Evolutionary conservation across 768 basidiomycete species (phyloP).

Genomic region (Lyophyllum atratum): DNA sequence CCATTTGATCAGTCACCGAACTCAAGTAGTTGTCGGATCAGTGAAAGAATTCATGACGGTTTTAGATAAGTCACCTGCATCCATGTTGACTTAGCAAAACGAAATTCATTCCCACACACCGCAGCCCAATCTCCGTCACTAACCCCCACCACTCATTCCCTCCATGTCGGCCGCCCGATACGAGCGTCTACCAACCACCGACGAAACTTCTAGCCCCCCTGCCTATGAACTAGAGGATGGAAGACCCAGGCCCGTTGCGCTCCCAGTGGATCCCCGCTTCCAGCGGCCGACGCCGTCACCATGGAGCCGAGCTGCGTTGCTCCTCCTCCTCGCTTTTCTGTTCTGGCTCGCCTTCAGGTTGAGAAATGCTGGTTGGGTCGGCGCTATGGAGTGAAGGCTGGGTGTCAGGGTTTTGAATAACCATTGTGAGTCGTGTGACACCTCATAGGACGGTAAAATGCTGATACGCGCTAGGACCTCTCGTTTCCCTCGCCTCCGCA

Average conservation of each 20-base stretch:
- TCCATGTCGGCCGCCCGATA: slow-evolving; percentile 12
- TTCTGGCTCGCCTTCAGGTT: slow-evolving; percentile 16
- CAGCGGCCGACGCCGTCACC: slow-evolving; percentile 16
- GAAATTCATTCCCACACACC: neutral
- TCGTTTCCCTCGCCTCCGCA: no score
- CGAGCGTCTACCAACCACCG: slow-evolving; percentile 12
- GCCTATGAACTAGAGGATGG: slow-evolving; percentile 16
- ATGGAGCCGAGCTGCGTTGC: slow-evolving; percentile 14
- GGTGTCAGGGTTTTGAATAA: neutral
- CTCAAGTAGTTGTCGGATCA: no score
- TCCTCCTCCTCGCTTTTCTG: slow-evolving; percentile 11
- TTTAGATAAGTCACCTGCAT: neutral
- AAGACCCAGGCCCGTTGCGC: slow-evolving; percentile 9
- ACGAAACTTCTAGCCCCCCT: slow-evolving; percentile 3
- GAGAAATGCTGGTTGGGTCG: slow-evolving; percentile 21
- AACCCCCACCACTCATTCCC: neutral
- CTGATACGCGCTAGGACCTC: no score
- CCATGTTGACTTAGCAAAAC: neutral
- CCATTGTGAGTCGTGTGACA: neutral
- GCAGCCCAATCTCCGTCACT: neutral
- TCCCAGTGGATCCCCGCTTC: slow-evolving; percentile 15
- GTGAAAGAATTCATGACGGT: no score
- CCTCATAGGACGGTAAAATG: no score
- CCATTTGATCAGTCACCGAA: no score
- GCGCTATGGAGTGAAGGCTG: slow-evolving; percentile 2